Conservation (phyloP, 164 flowering plant genomes). For the Hamamelis virginiana region DNA sequence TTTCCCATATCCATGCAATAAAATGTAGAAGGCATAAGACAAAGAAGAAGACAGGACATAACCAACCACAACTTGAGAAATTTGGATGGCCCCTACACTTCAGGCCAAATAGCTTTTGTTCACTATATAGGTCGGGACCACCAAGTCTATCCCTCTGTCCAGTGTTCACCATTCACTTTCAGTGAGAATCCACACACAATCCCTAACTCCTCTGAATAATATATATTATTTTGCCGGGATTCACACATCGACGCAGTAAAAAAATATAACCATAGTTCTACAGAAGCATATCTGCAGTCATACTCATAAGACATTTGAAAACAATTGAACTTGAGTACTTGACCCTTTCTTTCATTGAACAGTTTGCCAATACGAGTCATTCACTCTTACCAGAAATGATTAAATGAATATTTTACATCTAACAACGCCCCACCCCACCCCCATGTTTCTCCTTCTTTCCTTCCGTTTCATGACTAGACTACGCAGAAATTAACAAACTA, state of each 20-base stretch:
- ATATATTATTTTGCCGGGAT: not conserved
- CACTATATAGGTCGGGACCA: not conserved
- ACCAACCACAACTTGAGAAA: not conserved
- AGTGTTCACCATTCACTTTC: not conserved
- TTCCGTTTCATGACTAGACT: no score
- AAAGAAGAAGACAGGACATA: not conserved
- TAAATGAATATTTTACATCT: no score
- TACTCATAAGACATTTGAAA: no score
- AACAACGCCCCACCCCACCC: no score
- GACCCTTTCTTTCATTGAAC: no score
- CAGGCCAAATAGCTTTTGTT: slow-evolving; percentile 1
- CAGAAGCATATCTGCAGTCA: not conserved
- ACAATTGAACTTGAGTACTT: no score
- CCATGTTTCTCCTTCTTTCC: no score
- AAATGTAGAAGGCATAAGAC: not conserved
- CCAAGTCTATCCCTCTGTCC: not conserved
- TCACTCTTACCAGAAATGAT: no score
- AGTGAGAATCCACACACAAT: not conserved
- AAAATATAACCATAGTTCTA: not conserved
- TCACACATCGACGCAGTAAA: no score
- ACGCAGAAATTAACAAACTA: no score
- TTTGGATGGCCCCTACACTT: slow-evolving; percentile 2
- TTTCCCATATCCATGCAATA: not conserved
- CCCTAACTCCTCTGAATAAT: not conserved
- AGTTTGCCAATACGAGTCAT: no score